A percentile compares a stretch with the other conserved stretches of the same genome.
These are phyloP conservation scores for Boletus sp. DNA, from an alignment of 768 basidiomycete species.

Conservation along the genomic window DNA sequence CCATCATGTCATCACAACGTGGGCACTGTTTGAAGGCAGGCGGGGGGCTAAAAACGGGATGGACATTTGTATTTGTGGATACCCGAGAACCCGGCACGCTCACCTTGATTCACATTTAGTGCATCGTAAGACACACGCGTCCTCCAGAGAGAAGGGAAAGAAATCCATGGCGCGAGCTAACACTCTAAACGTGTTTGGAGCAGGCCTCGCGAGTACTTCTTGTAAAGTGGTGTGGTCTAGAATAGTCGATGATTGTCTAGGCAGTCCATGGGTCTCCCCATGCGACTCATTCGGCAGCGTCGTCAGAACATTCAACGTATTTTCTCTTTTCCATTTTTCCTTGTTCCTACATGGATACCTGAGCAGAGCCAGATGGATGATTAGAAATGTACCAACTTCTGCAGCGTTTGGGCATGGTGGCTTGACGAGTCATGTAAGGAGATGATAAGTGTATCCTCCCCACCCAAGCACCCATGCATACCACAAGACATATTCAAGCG, in stretches of 20 bases:
- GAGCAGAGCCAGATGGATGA: neutral
- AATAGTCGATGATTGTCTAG: neutral
- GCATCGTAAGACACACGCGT: slow-evolving; percentile 50
- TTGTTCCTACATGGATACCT: slow-evolving; percentile 29
- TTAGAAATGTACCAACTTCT: slow-evolving; percentile 12
- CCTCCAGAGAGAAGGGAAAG: slow-evolving; percentile 46
- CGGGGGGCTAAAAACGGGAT: slow-evolving; percentile 39
- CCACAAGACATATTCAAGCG: slow-evolving; percentile 13
- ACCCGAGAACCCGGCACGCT: slow-evolving; percentile 11
- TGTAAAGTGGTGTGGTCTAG: slow-evolving; percentile 31
- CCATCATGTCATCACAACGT: slow-evolving; percentile 51
- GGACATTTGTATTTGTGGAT: neutral
- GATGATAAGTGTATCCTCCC: slow-evolving; percentile 25
- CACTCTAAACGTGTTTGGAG: slow-evolving; percentile 41
- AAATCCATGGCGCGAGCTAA: slow-evolving; percentile 53
- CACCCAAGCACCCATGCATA: slow-evolving; percentile 29
- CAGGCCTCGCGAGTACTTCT: slow-evolving; percentile 33
- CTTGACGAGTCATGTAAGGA: slow-evolving; percentile 13
- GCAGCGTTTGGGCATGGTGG: slow-evolving; percentile 19
- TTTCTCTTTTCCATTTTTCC: slow-evolving; percentile 30
- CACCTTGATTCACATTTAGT: slow-evolving; percentile 51
- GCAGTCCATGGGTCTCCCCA: slow-evolving; percentile 2
- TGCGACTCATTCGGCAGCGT: neutral
- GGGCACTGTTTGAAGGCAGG: slow-evolving; percentile 42
- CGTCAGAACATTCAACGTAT: slow-evolving; percentile 4